Conservation (phyloP, 352 stramenopile genomes). For the Peronospora farinosa region DNA sequence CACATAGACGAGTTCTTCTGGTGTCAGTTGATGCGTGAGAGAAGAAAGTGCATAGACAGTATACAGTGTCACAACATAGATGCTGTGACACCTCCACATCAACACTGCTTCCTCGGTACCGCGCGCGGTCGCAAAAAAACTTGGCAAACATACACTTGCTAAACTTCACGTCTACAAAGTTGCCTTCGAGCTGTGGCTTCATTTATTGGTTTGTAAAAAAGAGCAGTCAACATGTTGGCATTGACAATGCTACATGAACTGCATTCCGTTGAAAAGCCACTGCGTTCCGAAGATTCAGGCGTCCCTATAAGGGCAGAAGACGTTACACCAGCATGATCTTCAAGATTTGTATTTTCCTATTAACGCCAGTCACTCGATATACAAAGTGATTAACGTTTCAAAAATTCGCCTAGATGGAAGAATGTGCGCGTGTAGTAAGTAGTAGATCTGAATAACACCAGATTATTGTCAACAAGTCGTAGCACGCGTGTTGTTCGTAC, state of each 20-base stretch:
- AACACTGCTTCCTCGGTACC: conserved; percentile 2
- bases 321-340: too few species aligned
- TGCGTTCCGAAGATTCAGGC: not conserved
- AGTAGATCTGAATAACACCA: too few species aligned
- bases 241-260: not conserved
- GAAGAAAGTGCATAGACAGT: not conserved
- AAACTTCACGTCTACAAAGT: not conserved
- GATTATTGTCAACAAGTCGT: not conserved
- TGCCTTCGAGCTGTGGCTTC: too few species aligned
- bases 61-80: conserved; percentile 9
- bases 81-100: conserved; percentile 14
- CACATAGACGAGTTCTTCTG: too few species aligned
- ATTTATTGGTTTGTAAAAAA: not conserved
- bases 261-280: not conserved
- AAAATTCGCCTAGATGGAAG: too few species aligned
- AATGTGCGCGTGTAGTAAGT: too few species aligned
- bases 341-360: too few species aligned
- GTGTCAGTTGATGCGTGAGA: not conserved
- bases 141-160: not conserved
- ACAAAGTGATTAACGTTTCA: too few species aligned
- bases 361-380: too few species aligned
- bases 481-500: not conserved
- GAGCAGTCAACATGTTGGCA: not conserved
- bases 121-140: not conserved
- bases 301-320: not conserved